These are phyloP conservation scores for Zopfia rhizophila DNA, from an alignment of 2,329 filamentous ascomycete species.

Conservation along the genomic window DNA sequence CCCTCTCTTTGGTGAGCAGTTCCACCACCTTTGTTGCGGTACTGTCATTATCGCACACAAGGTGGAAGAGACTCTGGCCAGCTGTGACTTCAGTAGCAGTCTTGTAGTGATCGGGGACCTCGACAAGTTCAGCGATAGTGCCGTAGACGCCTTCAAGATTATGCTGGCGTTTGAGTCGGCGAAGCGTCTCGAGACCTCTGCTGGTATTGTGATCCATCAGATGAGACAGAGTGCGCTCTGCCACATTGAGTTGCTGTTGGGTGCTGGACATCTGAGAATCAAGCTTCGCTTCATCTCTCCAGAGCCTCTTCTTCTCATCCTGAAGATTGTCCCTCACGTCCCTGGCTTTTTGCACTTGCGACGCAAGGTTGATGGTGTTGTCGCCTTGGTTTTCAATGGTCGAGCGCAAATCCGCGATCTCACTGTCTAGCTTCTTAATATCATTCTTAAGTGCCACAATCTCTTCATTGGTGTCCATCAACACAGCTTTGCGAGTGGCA, in stretches of 20 bases:
- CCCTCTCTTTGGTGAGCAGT: constrained; percentile 79
- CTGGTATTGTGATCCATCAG: constrained; percentile 92
- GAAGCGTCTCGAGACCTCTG: constrained; percentile 85
- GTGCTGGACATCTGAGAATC: constrained; percentile 80
- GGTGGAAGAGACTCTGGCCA: constrained; percentile 92
- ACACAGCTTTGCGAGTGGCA: constrained; percentile 83
- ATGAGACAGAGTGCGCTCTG: constrained; percentile 80
- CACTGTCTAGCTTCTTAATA: constrained; percentile 76
- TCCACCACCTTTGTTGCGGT: constrained; percentile 86
- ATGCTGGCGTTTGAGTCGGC: constrained; percentile 80
- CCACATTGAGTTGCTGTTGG: constrained; percentile 77
- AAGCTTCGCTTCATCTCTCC: constrained; percentile 88
- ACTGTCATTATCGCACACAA: constrained; percentile 90
- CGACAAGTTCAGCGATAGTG: constrained; percentile 90
- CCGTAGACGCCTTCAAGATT: constrained; percentile 90
- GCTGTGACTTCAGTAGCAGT: constrained; percentile 93
- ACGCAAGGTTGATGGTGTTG: constrained; percentile 75
- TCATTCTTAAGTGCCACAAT: constrained; percentile 75
- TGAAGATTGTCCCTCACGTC: constrained; percentile 81
- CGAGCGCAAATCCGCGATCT: constrained; percentile 75
- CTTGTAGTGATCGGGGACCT: constrained; percentile 84
- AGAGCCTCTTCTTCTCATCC: constrained; percentile 87
- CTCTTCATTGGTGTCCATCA: constrained; percentile 85
- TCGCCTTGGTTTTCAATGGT: constrained; percentile 82
- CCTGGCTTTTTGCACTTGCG: constrained; percentile 79